These are phyloP conservation scores for Lolium perenne DNA, from an alignment of 176 grass and related monocot species.

Conservation along the genomic window DNA sequence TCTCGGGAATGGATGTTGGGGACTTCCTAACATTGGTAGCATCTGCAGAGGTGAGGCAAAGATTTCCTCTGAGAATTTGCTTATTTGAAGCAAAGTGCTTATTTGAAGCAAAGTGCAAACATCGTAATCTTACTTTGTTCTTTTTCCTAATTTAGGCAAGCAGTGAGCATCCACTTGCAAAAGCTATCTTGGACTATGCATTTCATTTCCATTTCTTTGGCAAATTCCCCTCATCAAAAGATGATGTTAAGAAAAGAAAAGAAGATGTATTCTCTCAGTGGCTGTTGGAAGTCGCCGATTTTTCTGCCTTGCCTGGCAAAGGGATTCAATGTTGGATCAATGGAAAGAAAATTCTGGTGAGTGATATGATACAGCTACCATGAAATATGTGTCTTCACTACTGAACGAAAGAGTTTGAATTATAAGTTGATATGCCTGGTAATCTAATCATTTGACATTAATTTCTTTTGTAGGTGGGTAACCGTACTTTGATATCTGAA, in stretches of 20 bases:
- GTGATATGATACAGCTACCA: slow-evolving; percentile 31
- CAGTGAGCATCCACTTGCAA: slow-evolving; percentile 95
- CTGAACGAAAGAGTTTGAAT: neutral
- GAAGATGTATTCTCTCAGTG: slow-evolving; percentile 78
- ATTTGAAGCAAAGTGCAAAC: slow-evolving; percentile 5
- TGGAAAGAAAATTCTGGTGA: slow-evolving; percentile 83
- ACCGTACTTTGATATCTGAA: slow-evolving; percentile 82
- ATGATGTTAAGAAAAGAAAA: slow-evolving; percentile 57
- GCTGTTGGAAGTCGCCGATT: slow-evolving; percentile 73
- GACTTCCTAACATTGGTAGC: slow-evolving; percentile 81
- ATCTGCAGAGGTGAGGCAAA: slow-evolving; percentile 72
- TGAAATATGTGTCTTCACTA: neutral
- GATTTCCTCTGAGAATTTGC: neutral
- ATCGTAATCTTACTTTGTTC: slow-evolving; percentile 29
- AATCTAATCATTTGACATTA: slow-evolving; percentile 9
- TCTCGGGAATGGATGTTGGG: slow-evolving; percentile 70
- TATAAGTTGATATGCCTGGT: neutral
- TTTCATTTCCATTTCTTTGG: slow-evolving; percentile 92
- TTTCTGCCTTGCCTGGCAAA: slow-evolving; percentile 85
- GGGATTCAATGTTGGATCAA: slow-evolving; percentile 75
- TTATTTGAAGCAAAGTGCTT: slow-evolving; percentile 7
- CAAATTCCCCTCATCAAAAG: slow-evolving; percentile 61
- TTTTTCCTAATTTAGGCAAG: slow-evolving; percentile 78
- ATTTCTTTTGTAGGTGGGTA: slow-evolving; percentile 73
- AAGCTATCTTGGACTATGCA: slow-evolving; percentile 89